Percentiles rank a stretch among this genome's conserved stretches.
Evolutionary conservation across 108 stramenopile species (phyloP).

Genomic region (Cylindrotheca fusiformis): DNA sequence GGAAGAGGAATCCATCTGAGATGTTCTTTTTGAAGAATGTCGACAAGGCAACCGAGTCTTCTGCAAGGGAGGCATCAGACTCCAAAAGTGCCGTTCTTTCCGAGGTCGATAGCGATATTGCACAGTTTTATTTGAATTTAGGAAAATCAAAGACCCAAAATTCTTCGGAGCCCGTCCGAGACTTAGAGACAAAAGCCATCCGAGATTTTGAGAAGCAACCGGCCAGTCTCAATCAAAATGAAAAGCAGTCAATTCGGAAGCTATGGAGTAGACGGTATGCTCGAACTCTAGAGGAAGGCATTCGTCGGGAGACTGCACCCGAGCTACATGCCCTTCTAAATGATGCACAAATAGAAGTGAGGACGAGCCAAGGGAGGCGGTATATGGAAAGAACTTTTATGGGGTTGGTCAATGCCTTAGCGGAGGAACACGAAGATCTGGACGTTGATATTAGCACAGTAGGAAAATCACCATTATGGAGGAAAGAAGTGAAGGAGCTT

Average conservation of each 20-base stretch:
- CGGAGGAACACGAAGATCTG: slow-evolving; percentile 69
- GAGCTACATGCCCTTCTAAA: slow-evolving; percentile 15
- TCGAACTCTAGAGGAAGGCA: slow-evolving; percentile 61
- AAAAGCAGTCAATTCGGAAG: slow-evolving; percentile 20
- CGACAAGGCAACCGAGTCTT: too few species aligned
- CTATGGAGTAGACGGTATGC: slow-evolving; percentile 61
- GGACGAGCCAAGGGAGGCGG: slow-evolving; percentile 23
- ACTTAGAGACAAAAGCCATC: too few species aligned
- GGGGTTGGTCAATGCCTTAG: slow-evolving; percentile 75
- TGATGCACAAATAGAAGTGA: slow-evolving; percentile 17
- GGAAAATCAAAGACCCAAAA: too few species aligned
- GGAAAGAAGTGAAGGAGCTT: slow-evolving; percentile 74
- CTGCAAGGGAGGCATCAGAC: too few species aligned
- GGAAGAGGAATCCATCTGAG: too few species aligned
- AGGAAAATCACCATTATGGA: slow-evolving; percentile 58
- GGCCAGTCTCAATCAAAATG: too few species aligned
- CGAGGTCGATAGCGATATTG: too few species aligned
- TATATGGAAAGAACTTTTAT: slow-evolving; percentile 71
- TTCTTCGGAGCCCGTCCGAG: too few species aligned
- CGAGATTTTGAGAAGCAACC: too few species aligned
- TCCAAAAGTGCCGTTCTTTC: too few species aligned
- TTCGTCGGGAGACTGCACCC: slow-evolving; percentile 40
- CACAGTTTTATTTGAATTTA: too few species aligned
- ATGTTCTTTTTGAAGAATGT: too few species aligned
- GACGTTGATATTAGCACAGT: slow-evolving; percentile 54